These are phyloP conservation scores for Polytrichum formosum DNA, from an alignment of 225 moss, liverwort and hornwort genomes.

Conservation along the genomic window DNA sequence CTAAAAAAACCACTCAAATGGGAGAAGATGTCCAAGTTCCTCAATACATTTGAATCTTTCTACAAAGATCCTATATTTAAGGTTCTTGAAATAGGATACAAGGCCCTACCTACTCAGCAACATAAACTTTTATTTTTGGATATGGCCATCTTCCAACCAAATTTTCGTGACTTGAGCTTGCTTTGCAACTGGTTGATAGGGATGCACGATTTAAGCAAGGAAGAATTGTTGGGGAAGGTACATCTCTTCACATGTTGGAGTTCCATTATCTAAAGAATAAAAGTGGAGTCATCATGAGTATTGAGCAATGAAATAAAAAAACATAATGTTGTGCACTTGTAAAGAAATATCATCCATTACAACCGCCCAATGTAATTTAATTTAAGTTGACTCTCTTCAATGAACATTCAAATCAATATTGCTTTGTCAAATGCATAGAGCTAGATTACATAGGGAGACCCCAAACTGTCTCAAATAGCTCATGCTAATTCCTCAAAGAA, in stretches of 20 bases:
- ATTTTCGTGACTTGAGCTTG: background rate
- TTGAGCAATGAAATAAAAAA: background rate
- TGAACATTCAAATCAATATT: background rate
- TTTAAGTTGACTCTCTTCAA: background rate
- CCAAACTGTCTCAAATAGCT: too few species aligned
- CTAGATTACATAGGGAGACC: too few species aligned
- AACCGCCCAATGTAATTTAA: too few species aligned
- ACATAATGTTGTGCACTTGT: too few species aligned
- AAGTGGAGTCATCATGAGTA: background rate
- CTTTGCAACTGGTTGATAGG: background rate
- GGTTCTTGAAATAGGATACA: background rate
- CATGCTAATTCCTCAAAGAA: too few species aligned
- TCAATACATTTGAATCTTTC: background rate
- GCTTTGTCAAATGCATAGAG: background rate
- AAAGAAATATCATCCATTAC: too few species aligned
- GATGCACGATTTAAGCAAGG: background rate
- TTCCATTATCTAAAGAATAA: too few species aligned
- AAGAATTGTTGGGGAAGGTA: background rate
- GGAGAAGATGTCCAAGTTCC: background rate
- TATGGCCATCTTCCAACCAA: background rate
- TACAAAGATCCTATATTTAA: slow-evolving; percentile 2
- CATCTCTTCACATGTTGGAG: background rate
- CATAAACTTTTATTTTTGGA: background rate
- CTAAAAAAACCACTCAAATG: background rate
- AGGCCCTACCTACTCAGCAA: background rate